Conservation (phyloP, 768 basidiomycete genomes). For the Calocera cornea region DNA sequence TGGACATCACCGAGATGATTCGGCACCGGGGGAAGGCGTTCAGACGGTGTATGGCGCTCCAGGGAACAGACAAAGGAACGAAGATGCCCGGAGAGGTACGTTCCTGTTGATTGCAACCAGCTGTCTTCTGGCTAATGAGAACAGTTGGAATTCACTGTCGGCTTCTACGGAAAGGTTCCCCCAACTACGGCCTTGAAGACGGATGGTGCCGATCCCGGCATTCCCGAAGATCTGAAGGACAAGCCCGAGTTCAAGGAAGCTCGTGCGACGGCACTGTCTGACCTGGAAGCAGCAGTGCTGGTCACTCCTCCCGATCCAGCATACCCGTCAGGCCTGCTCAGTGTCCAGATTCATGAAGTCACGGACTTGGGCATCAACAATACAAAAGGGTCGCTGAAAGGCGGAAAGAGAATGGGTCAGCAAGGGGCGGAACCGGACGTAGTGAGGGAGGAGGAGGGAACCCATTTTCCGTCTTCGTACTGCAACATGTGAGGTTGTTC, state of each 20-base stretch:
- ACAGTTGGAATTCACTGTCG: constrained; percentile 35
- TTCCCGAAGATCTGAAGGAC: constrained; percentile 29
- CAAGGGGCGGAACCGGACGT: neutral
- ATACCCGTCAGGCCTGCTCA: constrained; percentile 5
- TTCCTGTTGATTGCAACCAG: too few species aligned
- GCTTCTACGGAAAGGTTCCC: constrained; percentile 37
- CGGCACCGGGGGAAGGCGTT: neutral
- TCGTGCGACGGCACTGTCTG: neutral
- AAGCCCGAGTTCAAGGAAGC: constrained; percentile 22
- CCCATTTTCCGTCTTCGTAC: neutral
- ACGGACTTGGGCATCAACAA: neutral
- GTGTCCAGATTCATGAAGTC: constrained; percentile 2
- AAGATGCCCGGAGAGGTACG: neutral
- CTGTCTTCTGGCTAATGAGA: constrained; percentile 20
- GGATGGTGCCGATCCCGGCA: constrained; percentile 26
- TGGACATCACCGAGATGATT: constrained; percentile 2
- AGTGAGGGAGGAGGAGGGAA: neutral
- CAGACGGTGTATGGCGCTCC: neutral
- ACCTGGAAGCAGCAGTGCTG: constrained; percentile 21
- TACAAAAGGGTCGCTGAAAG: constrained; percentile 9
- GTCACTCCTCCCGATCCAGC: constrained; percentile 18
- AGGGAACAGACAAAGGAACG: neutral
- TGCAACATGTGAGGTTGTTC: neutral
- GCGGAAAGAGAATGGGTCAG: constrained; percentile 17
- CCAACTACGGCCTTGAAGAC: constrained; percentile 21